Percentiles rank a stretch among this genome's conserved stretches.
Evolutionary conservation across 768 basidiomycete genomes (phyloP).

Genomic region (Termitomyces sp.): DNA sequence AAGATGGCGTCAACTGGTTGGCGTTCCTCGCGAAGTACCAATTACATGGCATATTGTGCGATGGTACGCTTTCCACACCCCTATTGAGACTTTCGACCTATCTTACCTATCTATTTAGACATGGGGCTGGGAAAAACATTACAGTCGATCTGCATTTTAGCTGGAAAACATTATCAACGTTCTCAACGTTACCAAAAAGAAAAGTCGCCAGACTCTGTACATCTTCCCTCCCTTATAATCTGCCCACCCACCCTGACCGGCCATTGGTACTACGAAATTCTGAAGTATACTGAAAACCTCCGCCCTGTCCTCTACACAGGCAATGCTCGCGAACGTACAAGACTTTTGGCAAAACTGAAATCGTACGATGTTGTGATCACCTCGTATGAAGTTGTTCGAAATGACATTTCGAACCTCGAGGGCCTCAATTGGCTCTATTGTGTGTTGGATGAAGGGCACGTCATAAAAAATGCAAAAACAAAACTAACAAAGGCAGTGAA

Average conservation of each 20-base stretch:
- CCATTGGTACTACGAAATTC: constrained; percentile 98
- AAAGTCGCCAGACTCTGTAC: constrained; percentile 68
- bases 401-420: constrained; percentile 78
- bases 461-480: constrained; percentile 98
- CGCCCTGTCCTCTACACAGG: constrained; percentile 87
- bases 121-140: constrained; percentile 99
- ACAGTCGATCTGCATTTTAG: constrained; percentile 95
- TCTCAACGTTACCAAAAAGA: constrained; percentile 60
- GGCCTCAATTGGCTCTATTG: constrained; percentile 88
- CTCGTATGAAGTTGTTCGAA: constrained; percentile 96
- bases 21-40: constrained; percentile 98
- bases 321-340: constrained; percentile 73
- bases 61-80: constrained; percentile 51
- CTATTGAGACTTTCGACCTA: not conserved
- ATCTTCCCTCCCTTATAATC: constrained; percentile 89
- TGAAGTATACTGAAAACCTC: constrained; percentile 85
- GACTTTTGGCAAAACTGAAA: constrained; percentile 57
- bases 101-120: constrained; percentile 44
- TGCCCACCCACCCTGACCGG: constrained; percentile 98
- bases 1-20: constrained; percentile 98
- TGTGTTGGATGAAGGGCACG: constrained; percentile 95
- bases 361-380: constrained; percentile 90
- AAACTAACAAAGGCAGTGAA: constrained; percentile 98
- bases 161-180: constrained; percentile 90
- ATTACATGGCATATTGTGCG: constrained; percentile 94